Percentiles rank a stretch among this genome's conserved stretches.
These are phyloP conservation scores for Canna indica DNA, from an alignment of 176 grass and related monocot genomes.

Conservation along the genomic window DNA sequence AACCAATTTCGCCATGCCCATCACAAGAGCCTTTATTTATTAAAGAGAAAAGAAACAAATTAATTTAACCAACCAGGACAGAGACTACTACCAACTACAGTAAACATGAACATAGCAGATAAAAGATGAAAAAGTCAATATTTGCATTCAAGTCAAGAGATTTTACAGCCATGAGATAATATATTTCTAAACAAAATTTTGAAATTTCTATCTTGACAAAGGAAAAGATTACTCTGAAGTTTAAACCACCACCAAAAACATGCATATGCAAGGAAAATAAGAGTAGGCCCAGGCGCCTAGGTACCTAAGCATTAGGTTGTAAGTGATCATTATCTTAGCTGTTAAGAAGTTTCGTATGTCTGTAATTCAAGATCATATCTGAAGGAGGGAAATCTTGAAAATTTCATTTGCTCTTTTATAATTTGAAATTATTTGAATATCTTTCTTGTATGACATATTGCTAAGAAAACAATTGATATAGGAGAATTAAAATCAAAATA, in stretches of 20 bases:
- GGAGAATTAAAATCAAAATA: neutral
- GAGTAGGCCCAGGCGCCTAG: neutral
- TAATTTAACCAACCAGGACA: neutral
- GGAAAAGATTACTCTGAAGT: neutral
- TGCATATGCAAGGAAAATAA: neutral
- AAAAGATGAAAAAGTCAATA: neutral
- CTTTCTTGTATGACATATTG: no score
- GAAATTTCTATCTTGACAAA: neutral
- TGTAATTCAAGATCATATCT: no score
- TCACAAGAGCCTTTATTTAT: slow-evolving; percentile 46
- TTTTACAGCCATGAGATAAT: neutral
- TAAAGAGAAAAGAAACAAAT: neutral
- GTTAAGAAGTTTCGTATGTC: neutral
- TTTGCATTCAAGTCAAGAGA: neutral
- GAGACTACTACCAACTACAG: neutral
- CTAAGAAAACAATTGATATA: no score
- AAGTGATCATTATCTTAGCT: neutral
- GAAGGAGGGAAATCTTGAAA: no score
- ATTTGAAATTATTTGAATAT: no score
- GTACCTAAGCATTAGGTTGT: neutral
- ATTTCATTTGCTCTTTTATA: no score
- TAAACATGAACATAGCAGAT: neutral
- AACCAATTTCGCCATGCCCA: slow-evolving; percentile 71
- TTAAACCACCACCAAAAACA: neutral
- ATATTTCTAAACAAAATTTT: neutral